A percentile compares a stretch with the other conserved stretches of the same genome.
These are phyloP conservation scores for Penicillium taxi DNA, from an alignment of 495 filamentous ascomycete genomes.

Conservation along the genomic window DNA sequence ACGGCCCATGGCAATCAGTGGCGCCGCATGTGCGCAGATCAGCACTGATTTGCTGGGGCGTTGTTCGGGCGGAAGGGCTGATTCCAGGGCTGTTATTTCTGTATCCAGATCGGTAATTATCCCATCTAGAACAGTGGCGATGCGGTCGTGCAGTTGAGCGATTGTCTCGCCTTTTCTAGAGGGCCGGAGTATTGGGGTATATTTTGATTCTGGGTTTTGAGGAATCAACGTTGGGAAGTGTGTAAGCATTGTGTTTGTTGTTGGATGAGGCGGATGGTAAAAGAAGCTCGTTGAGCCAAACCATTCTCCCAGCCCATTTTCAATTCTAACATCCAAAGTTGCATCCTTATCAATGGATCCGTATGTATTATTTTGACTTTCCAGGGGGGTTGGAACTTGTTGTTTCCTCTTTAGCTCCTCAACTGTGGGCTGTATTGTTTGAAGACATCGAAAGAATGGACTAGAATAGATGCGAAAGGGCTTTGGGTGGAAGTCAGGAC, in stretches of 20 bases:
- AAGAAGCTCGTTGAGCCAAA: constrained; percentile 65
- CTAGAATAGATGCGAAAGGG: constrained; percentile 64
- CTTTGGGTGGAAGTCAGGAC: constrained; percentile 56
- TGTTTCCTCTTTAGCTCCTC: constrained; percentile 39
- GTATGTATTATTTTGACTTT: neutral
- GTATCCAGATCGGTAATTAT: constrained; percentile 67
- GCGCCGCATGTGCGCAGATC: constrained; percentile 86
- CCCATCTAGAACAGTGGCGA: constrained; percentile 57
- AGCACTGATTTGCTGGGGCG: constrained; percentile 52
- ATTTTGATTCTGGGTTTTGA: constrained; percentile 36
- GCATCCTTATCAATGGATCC: constrained; percentile 15
- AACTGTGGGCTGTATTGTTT: constrained; percentile 70
- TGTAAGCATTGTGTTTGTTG: constrained; percentile 44
- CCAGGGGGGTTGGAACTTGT: neutral
- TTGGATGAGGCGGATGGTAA: constrained; percentile 71
- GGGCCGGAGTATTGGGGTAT: constrained; percentile 56
- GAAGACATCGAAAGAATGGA: constrained; percentile 87
- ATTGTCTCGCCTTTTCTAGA: constrained; percentile 68
- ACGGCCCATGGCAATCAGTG: constrained; percentile 76
- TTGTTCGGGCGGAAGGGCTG: constrained; percentile 11
- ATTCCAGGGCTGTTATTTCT: constrained; percentile 34
- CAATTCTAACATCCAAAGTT: constrained; percentile 51
- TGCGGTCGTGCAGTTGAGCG: constrained; percentile 66
- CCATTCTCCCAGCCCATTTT: constrained; percentile 85
- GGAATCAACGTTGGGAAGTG: constrained; percentile 55